Base-by-base conservation (phyloP, 306 rosid genomes). In the Comarum palustre region DNA sequence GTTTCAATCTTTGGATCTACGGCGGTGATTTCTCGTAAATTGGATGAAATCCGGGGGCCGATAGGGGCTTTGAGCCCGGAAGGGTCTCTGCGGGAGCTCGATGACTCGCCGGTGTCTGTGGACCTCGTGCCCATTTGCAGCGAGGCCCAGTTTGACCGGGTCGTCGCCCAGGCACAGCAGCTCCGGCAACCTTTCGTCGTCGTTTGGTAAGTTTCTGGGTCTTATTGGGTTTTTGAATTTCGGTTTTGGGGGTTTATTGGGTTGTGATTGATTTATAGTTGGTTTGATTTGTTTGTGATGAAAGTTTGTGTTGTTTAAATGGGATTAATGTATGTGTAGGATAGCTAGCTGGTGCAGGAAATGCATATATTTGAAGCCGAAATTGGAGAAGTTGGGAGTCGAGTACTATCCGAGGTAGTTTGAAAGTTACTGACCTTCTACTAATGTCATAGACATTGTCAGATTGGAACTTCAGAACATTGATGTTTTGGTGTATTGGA, bases 321-420 rank as follows among this genome's bases (percentile, higher is more conserved):
- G 81, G 61, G 70, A 54, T 82, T 73, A 78, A 52, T 76, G 41
- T 8, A 38, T 75, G 75, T 82, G 80, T 78, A 92, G 96, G 98
- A 83, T 90, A 88, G 98, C 96, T 31, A 73, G 47, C 77, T 93
- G 98, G 98, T 93, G 98, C 90, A 90, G 96, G 74, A 93, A 90
- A 82, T 93, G 95, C 74, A 83, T 90, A 73, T 88, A 90, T 84
- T 80, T 93, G 79, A 90, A 88, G 68, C 98, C 98, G 8, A 86
- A 88, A 74, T 75, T 93, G 87, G 96, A 89, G 84, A 91, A 88
- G 83, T 71, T 89, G 87, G 92, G 96, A 19, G 92, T 89, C 19
- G 92, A 87, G 16, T 89, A 81, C 70, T 73, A 79, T 83, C 89
- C 92, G 51, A 87, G 98, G 91, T 86, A 73, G 85, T 52, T 60